These are phyloP conservation scores for Protomyces gravidus DNA, from an alignment of 1,139 yeast species.

Conservation along the genomic window DNA sequence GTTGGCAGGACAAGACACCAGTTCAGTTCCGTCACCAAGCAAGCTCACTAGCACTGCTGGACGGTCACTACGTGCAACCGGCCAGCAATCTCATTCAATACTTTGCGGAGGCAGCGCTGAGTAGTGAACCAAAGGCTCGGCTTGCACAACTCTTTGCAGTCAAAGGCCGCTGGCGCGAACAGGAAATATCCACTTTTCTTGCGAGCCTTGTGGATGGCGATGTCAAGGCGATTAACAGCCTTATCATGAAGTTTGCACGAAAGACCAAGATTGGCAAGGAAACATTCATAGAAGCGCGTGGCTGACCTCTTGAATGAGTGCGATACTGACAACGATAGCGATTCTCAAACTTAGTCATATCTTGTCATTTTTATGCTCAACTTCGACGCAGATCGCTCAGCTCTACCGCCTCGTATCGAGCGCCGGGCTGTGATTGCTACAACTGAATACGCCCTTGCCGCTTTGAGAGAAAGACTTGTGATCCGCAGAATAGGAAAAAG, in stretches of 20 bases:
- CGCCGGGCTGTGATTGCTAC: constrained; percentile 21
- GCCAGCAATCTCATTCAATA: constrained; percentile 13
- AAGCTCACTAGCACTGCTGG: constrained; percentile 1
- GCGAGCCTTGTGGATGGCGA: constrained; percentile 11
- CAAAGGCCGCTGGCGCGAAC: constrained; percentile 17
- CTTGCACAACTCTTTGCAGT: constrained; percentile 7
- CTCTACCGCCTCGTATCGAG: constrained; percentile 3
- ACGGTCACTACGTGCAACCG: constrained; percentile 13
- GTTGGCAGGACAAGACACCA: constrained; percentile 10
- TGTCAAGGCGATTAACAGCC: constrained; percentile 2
- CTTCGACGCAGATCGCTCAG: not conserved
- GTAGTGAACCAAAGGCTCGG: constrained; percentile 10
- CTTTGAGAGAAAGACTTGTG: constrained; percentile 16
- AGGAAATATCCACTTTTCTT: constrained; percentile 12
- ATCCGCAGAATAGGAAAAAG: constrained; percentile 24
- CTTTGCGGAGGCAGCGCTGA: not conserved
- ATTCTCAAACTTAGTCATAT: no score
- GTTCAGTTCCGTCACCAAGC: constrained; percentile 1
- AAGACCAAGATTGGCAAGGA: constrained; percentile 22
- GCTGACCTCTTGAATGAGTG: no score
- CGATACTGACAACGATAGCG: no score
- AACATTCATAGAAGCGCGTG: constrained; percentile 13
- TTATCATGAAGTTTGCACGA: constrained; percentile 22
- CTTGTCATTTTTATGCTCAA: not conserved
- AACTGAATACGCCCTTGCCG: constrained; percentile 20